phyloP scores from a whole-genome alignment of 805 yeast genomes.

The Millerozyma miso region DNA sequence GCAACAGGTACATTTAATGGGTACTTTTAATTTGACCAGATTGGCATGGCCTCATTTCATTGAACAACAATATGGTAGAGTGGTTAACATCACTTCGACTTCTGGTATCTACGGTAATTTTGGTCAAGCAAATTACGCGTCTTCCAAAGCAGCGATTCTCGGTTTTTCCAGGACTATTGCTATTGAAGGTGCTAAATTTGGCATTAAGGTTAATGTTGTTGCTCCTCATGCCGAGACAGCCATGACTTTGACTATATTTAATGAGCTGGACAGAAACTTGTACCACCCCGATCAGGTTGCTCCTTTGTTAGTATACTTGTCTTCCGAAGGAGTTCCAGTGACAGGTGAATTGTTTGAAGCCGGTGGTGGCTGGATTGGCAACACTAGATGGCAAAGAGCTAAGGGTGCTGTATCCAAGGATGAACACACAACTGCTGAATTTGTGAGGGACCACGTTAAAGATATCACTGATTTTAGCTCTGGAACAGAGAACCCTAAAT shows the following conservation, averaged over 20 bases:
- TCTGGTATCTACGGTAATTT: slow-evolving; percentile 97
- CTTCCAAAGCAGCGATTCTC: slow-evolving; percentile 86
- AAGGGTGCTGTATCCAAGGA: slow-evolving; percentile 71
- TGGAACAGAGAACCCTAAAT: slow-evolving; percentile 51
- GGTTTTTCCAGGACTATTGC: slow-evolving; percentile 86
- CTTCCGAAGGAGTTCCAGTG: slow-evolving; percentile 67
- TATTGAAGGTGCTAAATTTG: slow-evolving; percentile 78
- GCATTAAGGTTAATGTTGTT: slow-evolving; percentile 73
- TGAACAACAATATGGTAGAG: slow-evolving; percentile 74
- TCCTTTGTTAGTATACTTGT: slow-evolving; percentile 76
- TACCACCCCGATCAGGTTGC: slow-evolving; percentile 88
- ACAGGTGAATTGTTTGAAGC: slow-evolving; percentile 85
- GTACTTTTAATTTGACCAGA: slow-evolving; percentile 76
- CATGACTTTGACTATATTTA: slow-evolving; percentile 88
- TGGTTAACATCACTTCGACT: slow-evolving; percentile 88
- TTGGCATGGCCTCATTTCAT: slow-evolving; percentile 90
- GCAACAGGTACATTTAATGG: slow-evolving; percentile 74
- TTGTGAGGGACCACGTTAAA: slow-evolving; percentile 62
- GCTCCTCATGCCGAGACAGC: slow-evolving; percentile 99
- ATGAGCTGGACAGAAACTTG: slow-evolving; percentile 72
- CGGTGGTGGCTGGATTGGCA: slow-evolving; percentile 96
- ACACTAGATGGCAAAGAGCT: slow-evolving; percentile 92
- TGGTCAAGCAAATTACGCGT: slow-evolving; percentile 94
- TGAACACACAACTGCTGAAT: slow-evolving; percentile 57
- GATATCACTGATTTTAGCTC: slow-evolving; percentile 59